Evolutionary conservation across 2,329 filamentous ascomycete species (phyloP), one percentile per base, ranked within the genome.

Genomic region (Colletotrichum sp.): DNA sequence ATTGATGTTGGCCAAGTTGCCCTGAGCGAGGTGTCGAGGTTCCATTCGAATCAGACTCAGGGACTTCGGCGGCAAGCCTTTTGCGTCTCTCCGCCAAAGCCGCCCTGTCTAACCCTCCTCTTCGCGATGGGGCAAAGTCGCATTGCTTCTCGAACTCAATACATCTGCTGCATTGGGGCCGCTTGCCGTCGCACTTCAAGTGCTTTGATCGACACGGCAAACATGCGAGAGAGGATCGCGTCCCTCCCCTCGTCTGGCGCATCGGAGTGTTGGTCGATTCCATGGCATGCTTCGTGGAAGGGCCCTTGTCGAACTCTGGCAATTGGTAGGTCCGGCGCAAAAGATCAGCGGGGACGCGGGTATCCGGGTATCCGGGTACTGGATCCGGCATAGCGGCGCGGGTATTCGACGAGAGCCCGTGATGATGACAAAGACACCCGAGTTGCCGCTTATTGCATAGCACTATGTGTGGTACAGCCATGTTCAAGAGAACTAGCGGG

Each of bases 161-260:
- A 78, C 89, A 91, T 70, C 89, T 83, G 10, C 78, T 81, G 75
- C 89, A 90, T 64, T 84, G 85, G 7, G 89, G 88, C 18, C 86
- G 84, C 34, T 85, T 85, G 15, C 87, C 89, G 79, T 90, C 88
- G 79, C 89, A 91, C 78, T 90, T 90, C 44, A 90, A 80, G 80
- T 91, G 89, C 39, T 88, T 83, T 26, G 83, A 87, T 24, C 89
- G 86, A 75, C 89, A 91, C 32, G 87, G 86, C 12, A 90, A 86
- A 79, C 89, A 91, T 16, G 89, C 89, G 69, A 87, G 78, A 4
- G 84, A 82, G 1, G 83, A 85, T 52, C 81, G 80, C 15, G 80
- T 59, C 8, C 21, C 32, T 52, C 72, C 32, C 24, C 52, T 28
- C 28, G 30, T 36, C 21, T 44, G 55, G 6, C 28, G 36, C 10